Conservation (phyloP, 139 green algal species). For the Nannochloris sp. region DNA sequence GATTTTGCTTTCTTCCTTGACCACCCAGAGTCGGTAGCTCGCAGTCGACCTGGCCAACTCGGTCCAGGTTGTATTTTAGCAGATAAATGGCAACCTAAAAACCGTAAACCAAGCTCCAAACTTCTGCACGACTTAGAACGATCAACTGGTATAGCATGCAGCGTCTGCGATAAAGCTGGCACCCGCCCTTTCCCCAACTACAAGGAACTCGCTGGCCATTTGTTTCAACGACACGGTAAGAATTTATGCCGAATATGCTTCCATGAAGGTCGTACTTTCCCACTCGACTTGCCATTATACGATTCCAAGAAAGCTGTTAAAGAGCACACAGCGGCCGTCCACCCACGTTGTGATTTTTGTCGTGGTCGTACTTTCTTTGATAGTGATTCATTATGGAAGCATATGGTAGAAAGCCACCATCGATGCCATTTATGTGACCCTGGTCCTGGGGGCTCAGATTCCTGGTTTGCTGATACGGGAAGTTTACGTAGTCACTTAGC, state of each 20-base stretch:
- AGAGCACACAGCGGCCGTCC: slow-evolving; percentile 29
- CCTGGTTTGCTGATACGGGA: slow-evolving; percentile 30
- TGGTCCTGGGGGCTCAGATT: background rate
- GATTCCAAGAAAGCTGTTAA: slow-evolving; percentile 16
- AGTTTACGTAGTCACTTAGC: slow-evolving; percentile 31
- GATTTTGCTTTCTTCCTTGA: slow-evolving; percentile 8
- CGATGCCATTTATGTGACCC: slow-evolving; percentile 57
- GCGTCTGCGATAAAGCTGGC: slow-evolving; percentile 35
- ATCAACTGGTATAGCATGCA: slow-evolving; percentile 39
- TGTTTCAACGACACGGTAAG: slow-evolving; percentile 21
- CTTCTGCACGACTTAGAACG: slow-evolving; percentile 19
- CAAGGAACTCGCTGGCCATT: slow-evolving; percentile 33
- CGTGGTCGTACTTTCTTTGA: slow-evolving; percentile 37
- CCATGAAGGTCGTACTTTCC: slow-evolving; percentile 36
- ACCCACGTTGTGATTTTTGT: slow-evolving; percentile 65
- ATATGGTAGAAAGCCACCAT: slow-evolving; percentile 51
- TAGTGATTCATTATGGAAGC: slow-evolving; percentile 47
- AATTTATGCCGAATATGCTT: slow-evolving; percentile 18
- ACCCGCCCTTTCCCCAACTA: slow-evolving; percentile 27
- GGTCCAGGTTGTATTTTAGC: slow-evolving; percentile 8
- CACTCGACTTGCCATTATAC: slow-evolving; percentile 39
- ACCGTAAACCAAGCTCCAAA: background rate
- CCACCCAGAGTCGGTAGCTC: background rate
- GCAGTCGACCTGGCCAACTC: background rate
- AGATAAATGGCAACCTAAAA: slow-evolving; percentile 9